Evolutionary conservation across 2,329 filamentous ascomycete species (phyloP).

Genomic region (Trichoderma breve): DNA sequence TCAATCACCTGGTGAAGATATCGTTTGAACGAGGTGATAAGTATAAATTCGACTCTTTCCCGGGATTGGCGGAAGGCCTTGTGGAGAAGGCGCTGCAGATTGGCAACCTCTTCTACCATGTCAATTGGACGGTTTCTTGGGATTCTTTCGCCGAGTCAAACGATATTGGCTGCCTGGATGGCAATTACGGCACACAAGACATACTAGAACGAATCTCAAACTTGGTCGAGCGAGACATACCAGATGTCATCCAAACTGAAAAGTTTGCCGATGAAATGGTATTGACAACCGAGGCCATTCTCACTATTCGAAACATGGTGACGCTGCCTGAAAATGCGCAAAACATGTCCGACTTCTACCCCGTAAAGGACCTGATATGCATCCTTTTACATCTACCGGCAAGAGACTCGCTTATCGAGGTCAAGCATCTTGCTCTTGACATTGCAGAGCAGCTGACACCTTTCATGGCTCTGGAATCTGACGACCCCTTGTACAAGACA

Average conservation of each 20-base stretch:
- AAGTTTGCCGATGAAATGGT: constrained; percentile 69
- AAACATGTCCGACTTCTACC: constrained; percentile 71
- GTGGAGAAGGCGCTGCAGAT: constrained; percentile 81
- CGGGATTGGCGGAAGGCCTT: constrained; percentile 81
- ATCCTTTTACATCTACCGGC: constrained; percentile 77
- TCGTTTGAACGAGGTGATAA: constrained; percentile 93
- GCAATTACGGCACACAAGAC: constrained; percentile 50
- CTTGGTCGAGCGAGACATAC: constrained; percentile 57
- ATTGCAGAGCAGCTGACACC: constrained; percentile 88
- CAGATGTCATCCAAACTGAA: constrained; percentile 70
- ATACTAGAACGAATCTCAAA: constrained; percentile 66
- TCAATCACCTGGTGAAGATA: constrained; percentile 93
- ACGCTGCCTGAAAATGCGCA: constrained; percentile 84
- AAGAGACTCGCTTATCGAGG: constrained; percentile 70
- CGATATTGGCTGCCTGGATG: constrained; percentile 45
- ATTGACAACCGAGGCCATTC: constrained; percentile 77
- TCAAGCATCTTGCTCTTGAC: constrained; percentile 88
- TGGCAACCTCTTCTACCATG: constrained; percentile 74
- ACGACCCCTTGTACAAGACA: constrained; percentile 76
- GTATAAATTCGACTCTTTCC: constrained; percentile 91
- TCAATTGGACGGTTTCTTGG: constrained; percentile 79
- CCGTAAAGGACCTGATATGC: constrained; percentile 78
- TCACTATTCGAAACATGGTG: constrained; percentile 95
- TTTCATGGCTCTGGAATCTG: constrained; percentile 67
- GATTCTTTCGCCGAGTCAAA: constrained; percentile 51